Conservation (phyloP, 129 eudicot species). For the Tanacetum coccineum region DNA sequence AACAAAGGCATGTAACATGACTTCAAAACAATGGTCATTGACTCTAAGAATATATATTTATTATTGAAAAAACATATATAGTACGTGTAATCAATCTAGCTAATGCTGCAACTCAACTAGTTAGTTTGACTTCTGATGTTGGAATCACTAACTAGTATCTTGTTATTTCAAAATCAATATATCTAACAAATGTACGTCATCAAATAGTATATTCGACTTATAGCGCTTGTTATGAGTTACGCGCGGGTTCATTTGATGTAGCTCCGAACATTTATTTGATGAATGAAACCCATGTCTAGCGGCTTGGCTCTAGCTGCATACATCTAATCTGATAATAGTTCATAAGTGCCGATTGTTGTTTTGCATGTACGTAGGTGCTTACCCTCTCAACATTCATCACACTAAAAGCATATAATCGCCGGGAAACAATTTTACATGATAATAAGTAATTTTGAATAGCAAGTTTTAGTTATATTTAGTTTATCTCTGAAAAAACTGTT, state of each 20-base stretch:
- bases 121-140: conserved; percentile 6
- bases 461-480: too few species aligned
- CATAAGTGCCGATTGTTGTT: too few species aligned
- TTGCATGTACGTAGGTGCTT: too few species aligned
- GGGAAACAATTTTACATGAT: too few species aligned
- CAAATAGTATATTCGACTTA: background rate
- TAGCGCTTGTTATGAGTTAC: background rate
- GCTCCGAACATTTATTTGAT: background rate
- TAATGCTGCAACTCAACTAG: conserved; percentile 3
- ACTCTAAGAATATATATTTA: background rate
- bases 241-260: background rate
- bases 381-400: too few species aligned
- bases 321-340: too few species aligned
- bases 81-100: background rate
- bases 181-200: background rate
- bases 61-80: background rate
- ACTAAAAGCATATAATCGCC: too few species aligned
- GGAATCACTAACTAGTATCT: conserved; percentile 9
- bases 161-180: background rate
- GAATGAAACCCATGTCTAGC: too few species aligned
- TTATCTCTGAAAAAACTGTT: too few species aligned
- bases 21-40: conserved; percentile 24
- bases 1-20: conserved; percentile 32
- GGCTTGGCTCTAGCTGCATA: too few species aligned
- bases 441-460: too few species aligned